These are phyloP conservation scores for Kazachstania kunashirensis DNA, from an alignment of 805 yeast species.

Conservation along the genomic window DNA sequence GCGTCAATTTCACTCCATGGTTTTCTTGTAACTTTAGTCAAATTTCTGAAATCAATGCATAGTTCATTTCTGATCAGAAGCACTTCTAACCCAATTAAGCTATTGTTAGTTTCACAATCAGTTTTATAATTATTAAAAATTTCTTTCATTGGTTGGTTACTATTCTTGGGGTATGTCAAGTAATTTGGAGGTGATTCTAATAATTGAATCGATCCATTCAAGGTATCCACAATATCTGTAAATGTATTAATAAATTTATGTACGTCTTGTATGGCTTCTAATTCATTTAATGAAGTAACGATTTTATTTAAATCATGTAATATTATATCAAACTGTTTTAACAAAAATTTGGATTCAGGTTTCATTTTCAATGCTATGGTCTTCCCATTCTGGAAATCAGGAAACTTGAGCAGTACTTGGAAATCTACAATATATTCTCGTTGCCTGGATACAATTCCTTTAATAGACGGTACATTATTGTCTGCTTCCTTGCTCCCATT, in stretches of 20 bases:
- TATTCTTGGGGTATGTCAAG: constrained; percentile 48
- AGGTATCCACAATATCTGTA: neutral
- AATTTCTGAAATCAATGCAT: constrained; percentile 46
- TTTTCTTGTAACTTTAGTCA: constrained; percentile 39
- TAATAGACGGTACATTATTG: constrained; percentile 27
- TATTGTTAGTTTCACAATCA: constrained; percentile 23
- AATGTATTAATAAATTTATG: constrained; percentile 17
- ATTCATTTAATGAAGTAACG: constrained; percentile 24
- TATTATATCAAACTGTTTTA: constrained; percentile 30
- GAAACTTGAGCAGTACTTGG: constrained; percentile 30
- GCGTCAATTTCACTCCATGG: constrained; percentile 54
- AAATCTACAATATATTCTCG: constrained; percentile 44
- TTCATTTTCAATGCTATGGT: constrained; percentile 31
- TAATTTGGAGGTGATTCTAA: constrained; percentile 43
- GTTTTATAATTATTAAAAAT: constrained; percentile 31
- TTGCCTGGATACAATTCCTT: constrained; percentile 50
- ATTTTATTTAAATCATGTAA: constrained; percentile 16
- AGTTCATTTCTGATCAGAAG: constrained; percentile 53
- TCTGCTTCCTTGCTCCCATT: constrained; percentile 7
- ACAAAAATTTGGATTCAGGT: constrained; percentile 35
- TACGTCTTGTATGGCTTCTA: constrained; percentile 34
- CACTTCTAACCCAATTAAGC: constrained; percentile 42
- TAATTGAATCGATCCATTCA: constrained; percentile 9
- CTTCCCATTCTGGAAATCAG: constrained; percentile 35
- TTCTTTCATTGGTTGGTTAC: constrained; percentile 37